Base-by-base conservation (phyloP, 1,284 basidiomycete species). In the Porogramme epimiltina region DNA sequence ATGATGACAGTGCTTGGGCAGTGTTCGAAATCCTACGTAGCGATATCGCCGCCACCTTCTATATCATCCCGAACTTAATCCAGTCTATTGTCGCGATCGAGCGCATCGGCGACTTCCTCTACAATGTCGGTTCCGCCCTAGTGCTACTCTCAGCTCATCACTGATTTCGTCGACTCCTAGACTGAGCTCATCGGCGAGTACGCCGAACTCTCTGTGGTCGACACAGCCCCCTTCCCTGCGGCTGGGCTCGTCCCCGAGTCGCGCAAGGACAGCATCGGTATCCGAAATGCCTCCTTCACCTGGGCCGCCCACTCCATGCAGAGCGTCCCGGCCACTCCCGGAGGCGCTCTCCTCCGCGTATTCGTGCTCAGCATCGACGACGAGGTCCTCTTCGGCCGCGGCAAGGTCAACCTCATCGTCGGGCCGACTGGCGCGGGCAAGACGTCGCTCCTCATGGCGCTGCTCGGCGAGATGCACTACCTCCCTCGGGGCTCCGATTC, bases 401-500 rank as follows among this genome's bases (percentile, higher is more conserved):
- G 80, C 9, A 71, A 75, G 58, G 67, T 89, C 59, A 87, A 86
- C 61, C 66, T 89, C 26, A 76, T 89, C 50, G 73, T 85, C 26
- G 87, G 87, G n/a, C 80, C 85, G 0, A 82, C 80, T 2, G 80
- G 80, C 9, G 75, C 72, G 1, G 80, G 80, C 5, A 81, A 79
- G 62, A 78, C 79, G 0, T 77, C 74, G 1, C 44, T 81, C 23
- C 64, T 82, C 13, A 77, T 83, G 75, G 83, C 82, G 2, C 66
- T 85, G 16, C 70, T 84, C 2, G 82, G 79, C 18, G 80, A 85
- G 61, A 79, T 85, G 82, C 82, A 86, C 59, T 69, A 65, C 71
- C 9, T 72, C 73, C 5, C 72, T 4, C 65, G 70, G 8, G 73
- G 74, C 5, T 72, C 78, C 11, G 77, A 77, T 28, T 80, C 85